A percentile compares a stretch with the other conserved stretches of the same genome.
phyloP scores from a whole-genome alignment of 352 stramenopile species.

The Phytophthora agathidicida region DNA sequence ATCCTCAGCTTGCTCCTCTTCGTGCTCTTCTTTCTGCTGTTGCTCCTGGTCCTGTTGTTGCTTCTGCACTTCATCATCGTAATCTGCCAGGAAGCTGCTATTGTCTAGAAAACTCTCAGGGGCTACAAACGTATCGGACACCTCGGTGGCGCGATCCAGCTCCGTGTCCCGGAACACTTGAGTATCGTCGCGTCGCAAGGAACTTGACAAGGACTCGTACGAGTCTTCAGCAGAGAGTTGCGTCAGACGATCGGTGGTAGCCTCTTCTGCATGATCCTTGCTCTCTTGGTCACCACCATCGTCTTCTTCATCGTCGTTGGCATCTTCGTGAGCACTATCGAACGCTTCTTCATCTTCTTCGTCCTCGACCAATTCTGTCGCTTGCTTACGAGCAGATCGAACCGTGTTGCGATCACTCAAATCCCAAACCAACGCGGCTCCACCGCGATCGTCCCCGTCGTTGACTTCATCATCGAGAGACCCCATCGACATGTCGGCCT shows the following conservation, averaged over 20 bases:
- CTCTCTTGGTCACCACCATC: slow-evolving; percentile 27
- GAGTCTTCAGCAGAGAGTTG: slow-evolving; percentile 35
- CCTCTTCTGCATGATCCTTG: slow-evolving; percentile 8
- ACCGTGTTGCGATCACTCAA: slow-evolving; percentile 31
- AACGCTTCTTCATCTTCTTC: slow-evolving; percentile 42
- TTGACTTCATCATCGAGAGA: slow-evolving; percentile 13
- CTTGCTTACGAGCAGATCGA: slow-evolving; percentile 19
- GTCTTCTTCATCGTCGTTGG: slow-evolving; percentile 29
- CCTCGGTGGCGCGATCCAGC: slow-evolving; percentile 17
- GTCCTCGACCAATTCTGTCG: slow-evolving; percentile 24
- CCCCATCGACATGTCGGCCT: slow-evolving; percentile 28
- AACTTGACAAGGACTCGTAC: slow-evolving; percentile 30
- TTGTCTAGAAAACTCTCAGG: slow-evolving; percentile 20
- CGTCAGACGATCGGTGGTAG: slow-evolving; percentile 13
- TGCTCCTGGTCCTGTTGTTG: slow-evolving; percentile 21
- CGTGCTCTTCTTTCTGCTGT: slow-evolving; percentile 16
- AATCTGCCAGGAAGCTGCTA: slow-evolving; percentile 27
- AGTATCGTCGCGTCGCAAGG: slow-evolving; percentile 15
- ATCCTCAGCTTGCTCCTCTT: slow-evolving; percentile 10
- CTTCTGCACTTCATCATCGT: slow-evolving; percentile 14
- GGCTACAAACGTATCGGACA: slow-evolving; percentile 24
- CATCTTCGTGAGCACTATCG: slow-evolving; percentile 29
- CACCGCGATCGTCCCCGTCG: not conserved
- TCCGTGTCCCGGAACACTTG: slow-evolving; percentile 41
- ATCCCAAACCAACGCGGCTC: slow-evolving; percentile 21